phyloP scores from a whole-genome alignment of 495 filamentous ascomycete genomes.

The Hypomontagnella monticulosa region DNA sequence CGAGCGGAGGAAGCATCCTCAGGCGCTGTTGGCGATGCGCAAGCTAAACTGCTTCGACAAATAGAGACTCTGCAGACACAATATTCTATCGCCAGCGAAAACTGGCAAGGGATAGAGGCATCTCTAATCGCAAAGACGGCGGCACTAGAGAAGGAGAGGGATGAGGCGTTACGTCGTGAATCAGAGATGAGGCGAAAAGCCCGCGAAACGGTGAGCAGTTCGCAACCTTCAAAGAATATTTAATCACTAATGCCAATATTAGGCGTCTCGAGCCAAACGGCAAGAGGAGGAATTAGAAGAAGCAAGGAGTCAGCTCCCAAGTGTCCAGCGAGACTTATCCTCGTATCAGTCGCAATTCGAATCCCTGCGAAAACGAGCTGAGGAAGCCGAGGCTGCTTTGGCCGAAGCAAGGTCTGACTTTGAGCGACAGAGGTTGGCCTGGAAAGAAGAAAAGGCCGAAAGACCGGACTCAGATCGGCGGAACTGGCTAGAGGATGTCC shows the following conservation, averaged over 20 bases:
- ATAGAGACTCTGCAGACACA: constrained; percentile 96
- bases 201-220: constrained; percentile 75
- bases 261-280: constrained; percentile 79
- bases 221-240: not conserved
- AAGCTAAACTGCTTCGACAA: constrained; percentile 90
- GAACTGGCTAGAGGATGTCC: constrained; percentile 74
- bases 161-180: constrained; percentile 85
- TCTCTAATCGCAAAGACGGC: constrained; percentile 78
- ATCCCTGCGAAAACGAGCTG: constrained; percentile 68
- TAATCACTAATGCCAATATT: constrained; percentile 31
- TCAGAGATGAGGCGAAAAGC: constrained; percentile 85
- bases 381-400: constrained; percentile 71
- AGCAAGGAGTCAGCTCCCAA: constrained; percentile 69
- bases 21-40: constrained; percentile 80
- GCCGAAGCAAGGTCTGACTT: constrained; percentile 57
- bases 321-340: constrained; percentile 62
- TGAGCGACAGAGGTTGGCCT: constrained; percentile 64
- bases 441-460: constrained; percentile 74
- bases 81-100: constrained; percentile 92
- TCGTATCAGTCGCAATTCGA: constrained; percentile 72
- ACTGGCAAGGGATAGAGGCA: constrained; percentile 95
- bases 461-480: constrained; percentile 73
- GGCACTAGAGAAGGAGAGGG: constrained; percentile 85
- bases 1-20: constrained; percentile 91
- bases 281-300: constrained; percentile 86